Conservation (phyloP, 1,284 basidiomycete species). For the Phellopilus nigrolimitatus region DNA sequence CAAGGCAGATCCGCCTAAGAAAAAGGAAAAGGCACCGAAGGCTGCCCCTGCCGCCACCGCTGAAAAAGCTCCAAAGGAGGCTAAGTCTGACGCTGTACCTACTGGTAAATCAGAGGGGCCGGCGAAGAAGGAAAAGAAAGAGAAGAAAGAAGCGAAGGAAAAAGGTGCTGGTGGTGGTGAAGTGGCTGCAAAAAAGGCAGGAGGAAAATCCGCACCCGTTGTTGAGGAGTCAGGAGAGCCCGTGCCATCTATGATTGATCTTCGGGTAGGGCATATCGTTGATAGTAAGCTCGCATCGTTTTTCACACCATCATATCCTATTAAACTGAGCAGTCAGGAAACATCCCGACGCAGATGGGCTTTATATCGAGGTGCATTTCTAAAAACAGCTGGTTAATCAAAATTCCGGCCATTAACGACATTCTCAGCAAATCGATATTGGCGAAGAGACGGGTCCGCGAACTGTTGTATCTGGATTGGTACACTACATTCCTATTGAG, state of each 20-base stretch:
- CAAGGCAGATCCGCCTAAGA: conserved; percentile 69
- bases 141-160: conserved; percentile 41
- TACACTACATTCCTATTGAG: conserved; percentile 92
- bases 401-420: conserved; percentile 3
- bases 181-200: conserved; percentile 39
- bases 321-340: conserved; percentile 62
- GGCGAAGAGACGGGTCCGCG: conserved; percentile 91
- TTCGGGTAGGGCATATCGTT: conserved; percentile 86
- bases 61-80: conserved; percentile 25
- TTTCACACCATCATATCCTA: conserved; percentile 3
- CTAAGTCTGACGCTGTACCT: conserved; percentile 24
- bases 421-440: conserved; percentile 81
- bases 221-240: conserved; percentile 72
- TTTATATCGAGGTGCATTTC: conserved; percentile 77
- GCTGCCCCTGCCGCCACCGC: conserved; percentile 26
- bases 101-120: conserved; percentile 30
- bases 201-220: conserved; percentile 35
- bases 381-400: neutral
- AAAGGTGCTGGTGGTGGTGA: conserved; percentile 30
- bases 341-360: conserved; percentile 90
- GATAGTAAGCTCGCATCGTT: conserved; percentile 57
- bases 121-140: conserved; percentile 45
- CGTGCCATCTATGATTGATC: conserved; percentile 89
- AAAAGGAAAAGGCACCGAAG: conserved; percentile 74
- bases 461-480: conserved; percentile 92